These are phyloP conservation scores for Aureobasidium zeae DNA, from an alignment of 2,329 filamentous ascomycete species.

Conservation along the genomic window DNA sequence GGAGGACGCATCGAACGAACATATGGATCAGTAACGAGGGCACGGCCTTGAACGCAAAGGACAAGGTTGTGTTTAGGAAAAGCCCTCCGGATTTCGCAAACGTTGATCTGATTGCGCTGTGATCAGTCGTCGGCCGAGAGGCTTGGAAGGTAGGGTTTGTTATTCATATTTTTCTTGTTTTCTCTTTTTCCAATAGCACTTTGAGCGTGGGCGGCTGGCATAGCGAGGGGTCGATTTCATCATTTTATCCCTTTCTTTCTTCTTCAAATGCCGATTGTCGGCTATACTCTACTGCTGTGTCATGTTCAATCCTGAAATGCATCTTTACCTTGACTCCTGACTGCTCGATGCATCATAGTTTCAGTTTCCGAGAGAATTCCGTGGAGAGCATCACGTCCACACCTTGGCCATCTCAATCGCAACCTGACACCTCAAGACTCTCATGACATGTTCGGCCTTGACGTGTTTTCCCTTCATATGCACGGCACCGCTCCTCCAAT, in stretches of 20 bases:
- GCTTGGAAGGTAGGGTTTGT: not conserved
- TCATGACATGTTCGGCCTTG: conserved; percentile 59
- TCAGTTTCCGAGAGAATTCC: too few relatives aligned
- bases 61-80: conserved; percentile 70
- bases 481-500: conserved; percentile 48
- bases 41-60: conserved; percentile 75
- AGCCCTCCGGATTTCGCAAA: conserved; percentile 65
- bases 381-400: conserved; percentile 40
- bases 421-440: conserved; percentile 61
- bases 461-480: conserved; percentile 48
- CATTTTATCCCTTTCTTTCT: too few relatives aligned
- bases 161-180: not conserved
- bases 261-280: too few relatives aligned
- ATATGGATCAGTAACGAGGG: conserved; percentile 95
- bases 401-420: conserved; percentile 63
- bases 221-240: too few relatives aligned
- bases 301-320: too few relatives aligned
- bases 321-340: too few relatives aligned
- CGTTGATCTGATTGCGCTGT: conserved; percentile 75
- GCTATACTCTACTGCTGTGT: too few relatives aligned
- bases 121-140: not conserved
- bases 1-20: conserved; percentile 24
- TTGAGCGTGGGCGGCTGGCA: not conserved
- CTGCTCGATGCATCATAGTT: too few relatives aligned
- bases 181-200: conserved; percentile 1